Conservation (phyloP, 345 rosid genomes). For the Salix koriyanagi region DNA sequence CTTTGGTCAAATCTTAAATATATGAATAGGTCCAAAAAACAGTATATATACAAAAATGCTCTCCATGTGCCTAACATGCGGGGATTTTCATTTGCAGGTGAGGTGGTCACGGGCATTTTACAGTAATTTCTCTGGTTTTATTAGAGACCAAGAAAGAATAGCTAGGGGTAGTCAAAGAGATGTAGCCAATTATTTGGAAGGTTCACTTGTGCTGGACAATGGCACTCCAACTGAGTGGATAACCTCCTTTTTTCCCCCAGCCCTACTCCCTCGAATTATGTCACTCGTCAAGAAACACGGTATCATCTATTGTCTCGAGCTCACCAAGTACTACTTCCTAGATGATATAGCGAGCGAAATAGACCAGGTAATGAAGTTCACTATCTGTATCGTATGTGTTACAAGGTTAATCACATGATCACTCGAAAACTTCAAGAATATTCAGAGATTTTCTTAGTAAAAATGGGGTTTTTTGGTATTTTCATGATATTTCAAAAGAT, state of each 20-base stretch:
- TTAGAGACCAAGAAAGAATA: conserved; percentile 16
- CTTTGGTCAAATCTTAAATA: too few species aligned
- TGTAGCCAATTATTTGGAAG: conserved; percentile 21
- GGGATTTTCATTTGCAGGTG: conserved; percentile 4
- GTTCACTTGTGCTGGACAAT: conserved; percentile 18
- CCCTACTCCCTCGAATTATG: conserved; percentile 2
- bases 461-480: too few species aligned
- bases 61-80: too few species aligned
- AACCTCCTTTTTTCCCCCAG: conserved; percentile 9
- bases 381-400: too few species aligned
- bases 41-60: too few species aligned
- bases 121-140: conserved; percentile 18
- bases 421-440: too few species aligned
- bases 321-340: conserved; percentile 7
- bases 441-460: too few species aligned
- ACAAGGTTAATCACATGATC: too few species aligned
- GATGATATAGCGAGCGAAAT: too few species aligned
- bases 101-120: conserved; percentile 19
- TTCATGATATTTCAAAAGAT: too few species aligned
- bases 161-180: not conserved
- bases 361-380: too few species aligned
- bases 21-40: too few species aligned
- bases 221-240: conserved; percentile 24
- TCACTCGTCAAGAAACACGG: conserved; percentile 18
- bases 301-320: conserved; percentile 17